A percentile compares a stretch with the other conserved stretches of the same genome.
phyloP scores from a whole-genome alignment of 2,329 filamentous ascomycete species.

The Alternaria postmessia region DNA sequence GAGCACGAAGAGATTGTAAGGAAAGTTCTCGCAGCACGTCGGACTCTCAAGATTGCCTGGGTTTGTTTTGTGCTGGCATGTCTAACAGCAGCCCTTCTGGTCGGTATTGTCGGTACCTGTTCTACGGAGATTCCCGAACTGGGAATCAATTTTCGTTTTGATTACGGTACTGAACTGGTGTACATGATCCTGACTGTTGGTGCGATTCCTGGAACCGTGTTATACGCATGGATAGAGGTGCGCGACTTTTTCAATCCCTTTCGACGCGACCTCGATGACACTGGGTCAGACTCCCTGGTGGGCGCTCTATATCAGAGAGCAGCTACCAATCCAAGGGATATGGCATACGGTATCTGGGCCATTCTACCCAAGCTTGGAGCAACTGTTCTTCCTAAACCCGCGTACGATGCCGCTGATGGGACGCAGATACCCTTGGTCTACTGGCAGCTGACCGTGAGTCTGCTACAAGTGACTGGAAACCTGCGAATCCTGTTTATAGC shows the following conservation, averaged over 20 bases:
- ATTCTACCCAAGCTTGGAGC: background rate
- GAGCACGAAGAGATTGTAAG: background rate
- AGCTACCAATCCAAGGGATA: background rate
- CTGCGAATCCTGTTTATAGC: background rate
- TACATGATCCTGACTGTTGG: no score
- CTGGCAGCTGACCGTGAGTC: background rate
- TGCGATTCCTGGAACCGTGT: no score
- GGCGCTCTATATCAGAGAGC: background rate
- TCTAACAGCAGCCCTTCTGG: background rate
- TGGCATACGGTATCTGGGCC: background rate
- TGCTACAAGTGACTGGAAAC: background rate
- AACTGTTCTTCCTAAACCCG: background rate
- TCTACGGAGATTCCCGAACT: no score
- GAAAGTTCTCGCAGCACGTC: background rate
- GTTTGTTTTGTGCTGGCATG: background rate
- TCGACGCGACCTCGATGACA: no score
- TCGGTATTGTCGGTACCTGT: background rate
- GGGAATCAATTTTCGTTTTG: no score
- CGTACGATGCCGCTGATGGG: background rate
- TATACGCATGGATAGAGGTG: no score
- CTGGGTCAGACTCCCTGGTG: no score
- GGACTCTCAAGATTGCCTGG: background rate
- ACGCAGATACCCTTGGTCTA: background rate
- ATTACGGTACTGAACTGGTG: no score
- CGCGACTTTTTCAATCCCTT: no score